These are phyloP conservation scores for Dipteronia dyeriana DNA, from an alignment of 345 rosid genomes.

Conservation along the genomic window DNA sequence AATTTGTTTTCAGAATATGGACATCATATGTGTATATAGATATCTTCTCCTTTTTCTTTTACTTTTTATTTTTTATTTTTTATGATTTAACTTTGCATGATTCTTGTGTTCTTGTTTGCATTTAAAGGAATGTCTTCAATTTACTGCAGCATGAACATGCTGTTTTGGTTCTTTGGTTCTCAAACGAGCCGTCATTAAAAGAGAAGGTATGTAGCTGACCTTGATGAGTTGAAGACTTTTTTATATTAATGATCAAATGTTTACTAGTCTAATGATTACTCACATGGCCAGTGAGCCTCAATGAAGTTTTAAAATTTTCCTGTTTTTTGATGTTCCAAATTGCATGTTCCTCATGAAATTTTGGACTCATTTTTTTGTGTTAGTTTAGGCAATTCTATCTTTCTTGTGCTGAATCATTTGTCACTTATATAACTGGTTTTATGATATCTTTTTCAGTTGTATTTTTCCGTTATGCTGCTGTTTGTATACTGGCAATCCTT, in stretches of 20 bases:
- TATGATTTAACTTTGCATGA: neutral
- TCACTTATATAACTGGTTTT: neutral
- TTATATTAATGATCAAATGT: no score
- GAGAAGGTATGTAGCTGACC: conserved; percentile 59
- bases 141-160: conserved; percentile 55
- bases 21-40: no score
- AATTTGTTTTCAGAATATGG: no score
- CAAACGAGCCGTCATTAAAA: conserved; percentile 46
- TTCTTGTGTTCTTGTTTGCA: conserved; percentile 29
- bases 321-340: neutral
- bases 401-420: neutral
- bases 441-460: conserved; percentile 31
- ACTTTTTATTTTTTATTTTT: neutral
- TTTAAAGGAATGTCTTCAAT: conserved; percentile 56
- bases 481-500: conserved; percentile 34
- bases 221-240: no score
- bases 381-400: neutral
- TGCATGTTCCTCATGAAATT: neutral
- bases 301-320: no score
- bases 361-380: no score
- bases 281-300: no score
- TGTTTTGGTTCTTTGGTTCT: conserved; percentile 53
- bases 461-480: conserved; percentile 39
- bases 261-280: no score
- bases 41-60: no score